Base-by-base conservation (phyloP, 1,139 yeast genomes). In the Magnusiomyces magnusii region DNA sequence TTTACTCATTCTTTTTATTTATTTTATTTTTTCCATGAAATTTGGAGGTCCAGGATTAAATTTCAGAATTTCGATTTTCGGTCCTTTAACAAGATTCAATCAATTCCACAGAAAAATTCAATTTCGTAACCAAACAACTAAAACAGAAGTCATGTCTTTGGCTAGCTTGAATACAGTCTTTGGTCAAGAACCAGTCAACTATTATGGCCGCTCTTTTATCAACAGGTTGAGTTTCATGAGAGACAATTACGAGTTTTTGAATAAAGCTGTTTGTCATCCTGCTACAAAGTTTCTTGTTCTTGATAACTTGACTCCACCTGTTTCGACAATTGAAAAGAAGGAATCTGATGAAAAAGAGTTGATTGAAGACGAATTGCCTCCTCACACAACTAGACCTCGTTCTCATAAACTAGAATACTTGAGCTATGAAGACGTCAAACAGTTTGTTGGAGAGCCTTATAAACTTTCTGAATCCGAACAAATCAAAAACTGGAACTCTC, bases 221-320 rank as follows among this genome's bases (percentile, higher is more conserved):
- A 91, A 92, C 73, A 75, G 97, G 63, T 85, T 91, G 10, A 84
- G 95, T 15, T 92, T 90, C 68, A 76, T 91, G 54, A 76, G 97
- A 58, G 85, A 83, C 39, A 87, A 90, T 68, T 60, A 73, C 27
- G 80, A 76, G 39, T 91, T 89, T 67, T 78, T 91, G 27, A 66
- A 75, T 53, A 68, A 72, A 42, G 83, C 91, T 0, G 69, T 85
- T 51, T 70, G 66, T 17, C 84, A 81, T 65, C 75, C 80, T 1
- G 72, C 78, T 3, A 76, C 93, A 1, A 75, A 82, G 59, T 83
- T 88, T 62, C 69, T 89, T 7, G 81, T 87, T 54, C 81, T 80
- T 50, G 66, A 72, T 17, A 64, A 74, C 36, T 66, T 71, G 63
- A 70, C 57, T 74, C 60, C 61, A 15, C 62, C 77, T 15, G 25